Evolutionary conservation across 306 rosid species (phyloP), one percentile per base, ranked within the genome.

Genomic region (Lupinus albus): DNA sequence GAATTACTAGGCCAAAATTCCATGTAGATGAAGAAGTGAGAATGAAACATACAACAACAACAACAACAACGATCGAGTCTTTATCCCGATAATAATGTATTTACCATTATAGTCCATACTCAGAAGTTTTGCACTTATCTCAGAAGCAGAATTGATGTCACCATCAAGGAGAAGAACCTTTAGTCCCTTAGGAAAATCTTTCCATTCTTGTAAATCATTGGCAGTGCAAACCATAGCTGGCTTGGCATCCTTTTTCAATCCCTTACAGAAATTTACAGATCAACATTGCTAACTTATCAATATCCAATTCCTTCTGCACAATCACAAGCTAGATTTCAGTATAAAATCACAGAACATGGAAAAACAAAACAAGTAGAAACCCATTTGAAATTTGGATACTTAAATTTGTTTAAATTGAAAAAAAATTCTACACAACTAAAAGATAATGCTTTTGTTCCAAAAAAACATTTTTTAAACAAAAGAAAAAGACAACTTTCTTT

Each of bases 151-250:
- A 82, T 16, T 67, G 60, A 0, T 48, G 80, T 94, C 97, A 81
- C 84, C 82, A 67, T 90, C 89, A 76, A 91, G 89, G 73, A 91
- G 88, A 72, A 91, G 96, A 73, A 91, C 95, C 75, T 84, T 77
- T 71, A 91, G 97, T 33, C 95, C 96, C 70, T 87, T 88, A 0
- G 96, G 97, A 74, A 91, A 91, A 80, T 91, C 96, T 64, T 87
- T 87, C 97, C 96, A 91, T 54, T 79, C 80, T 57, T 86, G 91
- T 77, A 91, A 80, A 80, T 91, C 96, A 82, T 83, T 88, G 58
- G 91, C 87, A 73, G 87, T 83, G 87, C 88, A 91, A 86, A 91
- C 96, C 97, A 91, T 91, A 83, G 97, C 96, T 91, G 88, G 91
- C 79, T 79, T 85, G 84, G 96, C 99, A 94, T 90, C 88, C 83